These are phyloP conservation scores for Arthrobotrys musiformis DNA, from an alignment of 2,329 filamentous ascomycete genomes.

Conservation along the genomic window DNA sequence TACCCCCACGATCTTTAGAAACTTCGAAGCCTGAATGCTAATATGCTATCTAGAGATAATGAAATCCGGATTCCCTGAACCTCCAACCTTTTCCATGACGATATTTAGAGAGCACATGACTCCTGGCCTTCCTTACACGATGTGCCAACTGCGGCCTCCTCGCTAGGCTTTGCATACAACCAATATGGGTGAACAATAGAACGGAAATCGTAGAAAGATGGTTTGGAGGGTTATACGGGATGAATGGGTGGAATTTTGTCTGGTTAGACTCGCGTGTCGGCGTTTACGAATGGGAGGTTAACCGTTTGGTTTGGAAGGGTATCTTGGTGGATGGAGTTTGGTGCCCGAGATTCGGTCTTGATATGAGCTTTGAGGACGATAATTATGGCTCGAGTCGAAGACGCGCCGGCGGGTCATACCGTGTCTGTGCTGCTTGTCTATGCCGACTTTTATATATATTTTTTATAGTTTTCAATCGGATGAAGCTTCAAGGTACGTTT, in stretches of 20 bases:
- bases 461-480: conserved; percentile 55
- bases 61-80: conserved; percentile 24
- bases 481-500: conserved; percentile 52
- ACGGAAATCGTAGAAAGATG: conserved; percentile 55
- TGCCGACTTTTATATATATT: conserved; percentile 31
- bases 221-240: neutral
- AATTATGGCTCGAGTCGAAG: conserved; percentile 30
- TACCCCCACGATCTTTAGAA: neutral
- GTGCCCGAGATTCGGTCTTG: conserved; percentile 14
- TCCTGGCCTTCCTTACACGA: conserved; percentile 54
- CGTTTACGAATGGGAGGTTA: conserved; percentile 21
- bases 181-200: conserved; percentile 55
- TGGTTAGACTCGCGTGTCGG: conserved; percentile 35
- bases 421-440: conserved; percentile 45
- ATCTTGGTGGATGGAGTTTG: conserved; percentile 25
- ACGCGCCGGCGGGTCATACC: conserved; percentile 48
- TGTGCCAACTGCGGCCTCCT: conserved; percentile 19
- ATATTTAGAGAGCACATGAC: conserved; percentile 56
- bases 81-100: conserved; percentile 47
- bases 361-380: conserved; percentile 43
- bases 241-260: conserved; percentile 9
- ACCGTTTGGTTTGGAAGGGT: neutral
- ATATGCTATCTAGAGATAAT: neutral
- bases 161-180: conserved; percentile 18
- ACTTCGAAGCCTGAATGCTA: neutral